These are phyloP conservation scores for Physaria fendleri DNA, from an alignment of 345 rosid species.

Conservation along the genomic window DNA sequence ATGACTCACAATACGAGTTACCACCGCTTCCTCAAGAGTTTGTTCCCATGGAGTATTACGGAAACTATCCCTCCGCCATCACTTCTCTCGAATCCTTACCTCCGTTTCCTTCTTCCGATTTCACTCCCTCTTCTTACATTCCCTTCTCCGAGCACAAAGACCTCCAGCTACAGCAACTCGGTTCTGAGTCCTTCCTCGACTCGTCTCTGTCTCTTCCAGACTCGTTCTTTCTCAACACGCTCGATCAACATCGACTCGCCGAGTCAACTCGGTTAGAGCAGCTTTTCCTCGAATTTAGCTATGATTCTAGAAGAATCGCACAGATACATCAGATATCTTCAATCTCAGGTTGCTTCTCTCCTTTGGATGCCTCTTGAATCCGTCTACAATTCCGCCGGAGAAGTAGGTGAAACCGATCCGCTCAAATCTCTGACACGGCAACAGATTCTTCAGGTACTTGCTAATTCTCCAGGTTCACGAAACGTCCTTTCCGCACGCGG, in stretches of 20 bases:
- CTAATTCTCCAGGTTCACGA: slow-evolving; percentile 45
- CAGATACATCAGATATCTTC: slow-evolving; percentile 51
- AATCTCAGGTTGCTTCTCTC: slow-evolving; percentile 47
- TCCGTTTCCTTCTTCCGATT: slow-evolving; percentile 30
- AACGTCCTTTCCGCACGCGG: slow-evolving; percentile 38
- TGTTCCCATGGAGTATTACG: background rate
- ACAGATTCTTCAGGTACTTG: slow-evolving; percentile 40
- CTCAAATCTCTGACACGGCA: slow-evolving; percentile 37
- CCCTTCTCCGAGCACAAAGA: slow-evolving; percentile 2
- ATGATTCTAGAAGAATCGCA: slow-evolving; percentile 49
- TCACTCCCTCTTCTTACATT: slow-evolving; percentile 2
- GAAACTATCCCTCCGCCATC: background rate
- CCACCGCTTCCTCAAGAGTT: slow-evolving; percentile 21
- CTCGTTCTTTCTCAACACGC: background rate
- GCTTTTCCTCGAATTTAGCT: slow-evolving; percentile 17
- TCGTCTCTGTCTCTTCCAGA: background rate
- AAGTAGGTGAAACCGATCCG: background rate
- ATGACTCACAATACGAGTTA: slow-evolving; percentile 18
- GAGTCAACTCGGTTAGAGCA: slow-evolving; percentile 7
- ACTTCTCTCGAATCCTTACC: slow-evolving; percentile 1
- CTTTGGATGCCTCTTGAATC: slow-evolving; percentile 46
- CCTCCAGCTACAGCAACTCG: no score
- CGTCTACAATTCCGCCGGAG: background rate
- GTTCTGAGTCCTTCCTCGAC: no score
- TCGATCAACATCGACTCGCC: background rate